Conservation (phyloP, 176 grass and related monocot species). For the Oryza rufipogon region DNA sequence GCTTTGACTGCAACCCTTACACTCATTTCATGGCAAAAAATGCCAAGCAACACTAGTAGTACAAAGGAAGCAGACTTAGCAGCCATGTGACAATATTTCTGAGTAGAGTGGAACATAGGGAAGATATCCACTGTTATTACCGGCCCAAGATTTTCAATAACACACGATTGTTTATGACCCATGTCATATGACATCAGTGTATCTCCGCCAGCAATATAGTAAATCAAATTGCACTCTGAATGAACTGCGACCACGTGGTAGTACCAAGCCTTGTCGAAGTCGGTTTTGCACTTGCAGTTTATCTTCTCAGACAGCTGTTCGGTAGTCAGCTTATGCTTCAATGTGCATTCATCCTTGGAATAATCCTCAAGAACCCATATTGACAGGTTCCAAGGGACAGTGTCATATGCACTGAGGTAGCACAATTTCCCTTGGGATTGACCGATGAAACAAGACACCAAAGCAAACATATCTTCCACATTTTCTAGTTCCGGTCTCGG, state of each 20-base stretch:
- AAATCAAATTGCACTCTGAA: not conserved
- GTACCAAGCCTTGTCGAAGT: too few species aligned
- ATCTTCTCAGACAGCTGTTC: too few species aligned
- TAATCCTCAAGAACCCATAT: slow-evolving; percentile 19
- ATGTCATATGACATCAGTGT: slow-evolving; percentile 12
- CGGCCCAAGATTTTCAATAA: not conserved
- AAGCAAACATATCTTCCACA: too few species aligned
- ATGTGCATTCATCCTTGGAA: not conserved
- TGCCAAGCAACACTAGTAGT: not conserved
- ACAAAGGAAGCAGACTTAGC: not conserved
- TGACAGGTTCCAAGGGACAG: not conserved
- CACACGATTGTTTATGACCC: not conserved
- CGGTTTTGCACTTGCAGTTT: too few species aligned
- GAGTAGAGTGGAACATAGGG: slow-evolving; percentile 10
- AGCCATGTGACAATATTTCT: not conserved
- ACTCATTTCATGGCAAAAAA: not conserved
- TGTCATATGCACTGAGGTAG: not conserved
- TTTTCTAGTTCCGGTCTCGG: too few species aligned
- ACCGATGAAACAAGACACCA: not conserved
- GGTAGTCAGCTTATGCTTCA: too few species aligned
- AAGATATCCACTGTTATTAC: not conserved
- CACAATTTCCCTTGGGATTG: not conserved
- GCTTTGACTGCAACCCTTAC: slow-evolving; percentile 55
- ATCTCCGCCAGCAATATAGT: not conserved
- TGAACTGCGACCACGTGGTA: not conserved